A percentile compares a stretch with the other conserved stretches of the same genome.
Conservation (phyloP, 2,329 filamentous ascomycete species). For the Sporothrix inflata region DNA sequence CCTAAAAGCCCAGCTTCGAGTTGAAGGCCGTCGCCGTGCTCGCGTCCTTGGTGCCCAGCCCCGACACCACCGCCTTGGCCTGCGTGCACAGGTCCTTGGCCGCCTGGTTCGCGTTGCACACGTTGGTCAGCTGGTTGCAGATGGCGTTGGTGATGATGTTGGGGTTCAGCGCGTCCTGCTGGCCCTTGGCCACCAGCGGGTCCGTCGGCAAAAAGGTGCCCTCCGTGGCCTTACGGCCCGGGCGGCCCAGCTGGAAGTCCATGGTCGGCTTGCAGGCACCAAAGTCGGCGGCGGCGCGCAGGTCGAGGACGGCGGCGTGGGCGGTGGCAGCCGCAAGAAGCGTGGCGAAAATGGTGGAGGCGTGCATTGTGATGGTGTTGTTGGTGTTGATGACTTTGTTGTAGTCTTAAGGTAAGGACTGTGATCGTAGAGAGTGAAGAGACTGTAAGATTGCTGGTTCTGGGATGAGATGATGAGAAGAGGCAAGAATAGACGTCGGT, state of each 20-base stretch:
- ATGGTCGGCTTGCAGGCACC: conserved; percentile 60
- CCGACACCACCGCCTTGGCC: conserved; percentile 50
- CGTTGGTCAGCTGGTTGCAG: conserved; percentile 69
- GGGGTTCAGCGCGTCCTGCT: conserved; percentile 70
- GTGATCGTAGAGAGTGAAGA: background rate
- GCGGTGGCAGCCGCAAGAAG: conserved; percentile 36
- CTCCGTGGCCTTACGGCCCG: conserved; percentile 59
- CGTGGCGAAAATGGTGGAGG: conserved; percentile 36
- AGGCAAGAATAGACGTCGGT: conserved; percentile 26
- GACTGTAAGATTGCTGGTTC: background rate
- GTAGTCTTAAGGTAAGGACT: background rate
- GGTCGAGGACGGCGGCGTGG: conserved; percentile 36
- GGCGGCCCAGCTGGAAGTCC: conserved; percentile 61
- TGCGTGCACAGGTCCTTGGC: conserved; percentile 57
- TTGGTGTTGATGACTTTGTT: too few relatives aligned
- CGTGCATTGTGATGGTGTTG: conserved; percentile 36
- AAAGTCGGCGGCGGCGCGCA: conserved; percentile 51
- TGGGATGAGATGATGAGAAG: conserved; percentile 28
- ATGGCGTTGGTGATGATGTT: conserved; percentile 75
- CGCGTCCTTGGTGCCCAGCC: conserved; percentile 43
- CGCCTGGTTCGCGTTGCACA: conserved; percentile 64
- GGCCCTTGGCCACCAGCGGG: conserved; percentile 61
- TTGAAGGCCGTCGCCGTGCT: conserved; percentile 48
- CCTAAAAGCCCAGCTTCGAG: conserved; percentile 44
- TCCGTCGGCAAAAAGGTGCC: conserved; percentile 71